Evolutionary conservation across 2,329 filamentous ascomycete genomes (phyloP).

Genomic region (Trichoderma pleuroti): DNA sequence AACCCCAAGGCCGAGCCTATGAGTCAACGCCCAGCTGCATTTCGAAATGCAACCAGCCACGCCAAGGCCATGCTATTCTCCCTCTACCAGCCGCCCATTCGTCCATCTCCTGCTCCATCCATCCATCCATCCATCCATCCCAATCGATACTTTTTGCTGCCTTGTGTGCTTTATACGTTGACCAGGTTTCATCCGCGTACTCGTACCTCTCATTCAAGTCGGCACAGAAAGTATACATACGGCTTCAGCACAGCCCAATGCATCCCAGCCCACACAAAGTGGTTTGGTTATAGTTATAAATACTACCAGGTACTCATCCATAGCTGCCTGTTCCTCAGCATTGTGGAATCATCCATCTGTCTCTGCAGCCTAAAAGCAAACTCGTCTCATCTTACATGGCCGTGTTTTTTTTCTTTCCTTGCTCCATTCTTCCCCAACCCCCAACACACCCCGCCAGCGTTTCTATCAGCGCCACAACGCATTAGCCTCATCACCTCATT

Average conservation of each 20-base stretch:
- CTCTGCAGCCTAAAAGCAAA: background rate
- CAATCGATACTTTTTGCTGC: background rate
- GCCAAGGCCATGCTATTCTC: background rate
- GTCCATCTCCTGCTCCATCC: background rate
- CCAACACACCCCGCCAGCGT: background rate
- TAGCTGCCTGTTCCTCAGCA: background rate
- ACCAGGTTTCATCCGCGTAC: too few species aligned
- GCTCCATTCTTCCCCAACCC: background rate
- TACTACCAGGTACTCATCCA: background rate
- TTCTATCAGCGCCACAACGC: background rate
- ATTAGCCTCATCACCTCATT: background rate
- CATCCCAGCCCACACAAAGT: background rate
- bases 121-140: background rate
- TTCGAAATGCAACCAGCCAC: conserved; percentile 9
- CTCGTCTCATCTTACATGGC: background rate
- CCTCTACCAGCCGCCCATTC: background rate
- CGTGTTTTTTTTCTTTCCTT: background rate
- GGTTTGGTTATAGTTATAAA: background rate
- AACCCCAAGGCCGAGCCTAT: background rate
- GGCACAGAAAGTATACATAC: background rate
- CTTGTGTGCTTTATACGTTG: background rate
- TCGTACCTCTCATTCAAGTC: background rate
- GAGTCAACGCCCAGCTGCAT: conserved; percentile 6
- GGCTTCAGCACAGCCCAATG: background rate
- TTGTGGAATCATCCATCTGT: background rate